Base-by-base conservation (phyloP, 225 moss, liverwort and hornwort species). In the Antitrichia curtipendula region DNA sequence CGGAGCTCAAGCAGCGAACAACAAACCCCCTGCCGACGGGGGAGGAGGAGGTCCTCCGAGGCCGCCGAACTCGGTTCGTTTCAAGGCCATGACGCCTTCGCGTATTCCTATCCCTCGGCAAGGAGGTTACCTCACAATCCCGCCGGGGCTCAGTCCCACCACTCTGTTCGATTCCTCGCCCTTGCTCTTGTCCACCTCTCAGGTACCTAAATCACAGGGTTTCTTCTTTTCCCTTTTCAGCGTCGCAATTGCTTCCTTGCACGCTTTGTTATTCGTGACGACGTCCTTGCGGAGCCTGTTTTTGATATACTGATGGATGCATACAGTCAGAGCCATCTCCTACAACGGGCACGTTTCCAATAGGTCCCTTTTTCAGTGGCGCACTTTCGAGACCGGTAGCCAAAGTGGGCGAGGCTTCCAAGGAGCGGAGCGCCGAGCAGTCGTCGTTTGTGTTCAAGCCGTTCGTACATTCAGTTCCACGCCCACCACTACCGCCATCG, bases 261-360 rank as follows among this genome's bases (percentile, higher is more conserved):
- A 25, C 47, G 63, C 75, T 63, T 85, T 76, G 29, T 52, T 63
- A 36, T 49, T 28, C 49, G 47, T 28, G 60, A n/a, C 57, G 38
- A 7, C 49, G 47, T 28, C 70, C 21, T 84, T 56, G 41, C 70
- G 68, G 23, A 83, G 41, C 27, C 36, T 36, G 16, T 45, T 74
- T 80, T 71, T 78, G 40, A 57, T 25, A 11, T 78, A 38, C 57
- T 78, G 78, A 57, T 90, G 75, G 52, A 52, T 85, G 74, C 75
- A 81, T 91, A 80, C 94, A 95, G 95, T 95, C 97, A 75, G 97
- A 99, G 93, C 95, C 99, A 54, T 99, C 99, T 45, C 99, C 99
- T 28, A 99, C 99, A 23, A 99, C 99, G 59, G 99, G 99, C 86
- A 94, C 95, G 34, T 97, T 94, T 91, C 91, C 94, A n/a, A 69